A percentile compares a stretch with the other conserved stretches of the same genome.
Evolutionary conservation across 305 asterid species (phyloP).

Genomic region (Fraxinus latifolia): DNA sequence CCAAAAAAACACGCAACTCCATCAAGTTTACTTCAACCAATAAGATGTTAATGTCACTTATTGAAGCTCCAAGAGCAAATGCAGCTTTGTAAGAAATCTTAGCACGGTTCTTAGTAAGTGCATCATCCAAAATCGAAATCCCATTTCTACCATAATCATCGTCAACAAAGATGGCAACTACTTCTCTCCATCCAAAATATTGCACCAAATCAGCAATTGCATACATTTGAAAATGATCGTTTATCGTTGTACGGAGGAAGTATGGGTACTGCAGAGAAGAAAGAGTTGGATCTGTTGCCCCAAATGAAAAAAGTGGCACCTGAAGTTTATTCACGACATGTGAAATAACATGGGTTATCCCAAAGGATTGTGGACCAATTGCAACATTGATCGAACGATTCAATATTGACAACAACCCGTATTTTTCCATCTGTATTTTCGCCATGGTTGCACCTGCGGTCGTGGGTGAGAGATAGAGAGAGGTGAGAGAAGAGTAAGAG

Average conservation of each 20-base stretch:
- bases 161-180: constrained; percentile 61
- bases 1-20: constrained; percentile 72
- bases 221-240: constrained; percentile 65
- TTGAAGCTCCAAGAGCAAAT: constrained; percentile 43
- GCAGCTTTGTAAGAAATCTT: constrained; percentile 63
- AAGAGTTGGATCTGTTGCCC: constrained; percentile 83
- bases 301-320: constrained; percentile 70
- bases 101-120: constrained; percentile 48
- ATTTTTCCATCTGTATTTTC: too few species aligned
- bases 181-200: constrained; percentile 66
- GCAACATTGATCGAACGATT: not conserved
- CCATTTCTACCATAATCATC: constrained; percentile 83
- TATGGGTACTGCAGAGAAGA: constrained; percentile 68
- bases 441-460: too few species aligned
- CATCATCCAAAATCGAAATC: constrained; percentile 49
- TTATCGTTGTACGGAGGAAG: constrained; percentile 65
- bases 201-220: constrained; percentile 63
- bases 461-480: too few species aligned
- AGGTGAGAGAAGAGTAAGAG: too few species aligned
- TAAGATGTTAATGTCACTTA: constrained; percentile 33
- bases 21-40: constrained; percentile 46
- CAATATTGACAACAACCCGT: too few species aligned
- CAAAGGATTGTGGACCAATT: constrained; percentile 78
- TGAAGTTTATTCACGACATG: constrained; percentile 58
- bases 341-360: constrained; percentile 64